These are phyloP conservation scores for Leccinum uliginosum DNA, from an alignment of 768 basidiomycete species.

Conservation along the genomic window DNA sequence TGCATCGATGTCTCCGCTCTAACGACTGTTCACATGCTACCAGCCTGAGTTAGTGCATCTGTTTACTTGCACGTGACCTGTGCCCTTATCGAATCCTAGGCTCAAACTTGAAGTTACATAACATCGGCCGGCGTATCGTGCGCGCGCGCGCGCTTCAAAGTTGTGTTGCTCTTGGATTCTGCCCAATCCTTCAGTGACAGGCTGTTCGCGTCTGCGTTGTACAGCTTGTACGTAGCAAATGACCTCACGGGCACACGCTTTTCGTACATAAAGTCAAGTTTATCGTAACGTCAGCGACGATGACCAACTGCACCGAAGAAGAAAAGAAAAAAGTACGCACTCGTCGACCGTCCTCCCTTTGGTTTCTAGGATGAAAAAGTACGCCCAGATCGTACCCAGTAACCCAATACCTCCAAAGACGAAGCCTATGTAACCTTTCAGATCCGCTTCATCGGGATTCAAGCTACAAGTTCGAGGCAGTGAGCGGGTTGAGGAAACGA, in stretches of 20 bases:
- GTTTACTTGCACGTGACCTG: too few relatives aligned
- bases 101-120: too few relatives aligned
- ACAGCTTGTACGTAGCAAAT: constrained; percentile 19
- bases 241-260: constrained; percentile 25
- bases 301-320: background rate
- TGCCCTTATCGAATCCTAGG: too few relatives aligned
- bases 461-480: constrained; percentile 10
- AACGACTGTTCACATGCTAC: too few relatives aligned
- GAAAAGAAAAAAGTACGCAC: constrained; percentile 10
- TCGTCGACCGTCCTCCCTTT: constrained; percentile 27
- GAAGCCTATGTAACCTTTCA: constrained; percentile 28
- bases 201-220: background rate
- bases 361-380: constrained; percentile 28
- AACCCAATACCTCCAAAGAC: constrained; percentile 27
- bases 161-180: too few relatives aligned
- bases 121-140: too few relatives aligned
- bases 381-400: constrained; percentile 23
- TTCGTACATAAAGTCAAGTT: constrained; percentile 32
- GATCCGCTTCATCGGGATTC: constrained; percentile 25
- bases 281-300: background rate
- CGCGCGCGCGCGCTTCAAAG: too few relatives aligned
- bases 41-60: too few relatives aligned
- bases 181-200: background rate
- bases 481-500: background rate
- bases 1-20: too few relatives aligned